phyloP scores from a whole-genome alignment of 148 eudicot species.

The Amaranthus cruentus region DNA sequence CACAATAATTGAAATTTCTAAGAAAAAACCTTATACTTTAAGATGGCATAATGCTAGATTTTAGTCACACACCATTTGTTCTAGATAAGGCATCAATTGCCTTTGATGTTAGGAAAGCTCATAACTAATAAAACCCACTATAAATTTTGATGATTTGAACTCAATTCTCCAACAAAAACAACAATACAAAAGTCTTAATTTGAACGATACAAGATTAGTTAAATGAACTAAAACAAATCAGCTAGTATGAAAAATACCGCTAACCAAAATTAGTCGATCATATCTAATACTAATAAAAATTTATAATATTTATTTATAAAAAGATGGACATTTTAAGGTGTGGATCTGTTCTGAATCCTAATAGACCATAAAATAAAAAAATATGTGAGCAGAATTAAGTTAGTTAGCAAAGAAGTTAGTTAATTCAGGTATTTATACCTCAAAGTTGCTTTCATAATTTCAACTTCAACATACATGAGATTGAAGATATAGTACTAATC shows the following conservation, averaged over 20 bases:
- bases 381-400: too few species aligned
- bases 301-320: too few species aligned
- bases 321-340: too few species aligned
- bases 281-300: too few species aligned
- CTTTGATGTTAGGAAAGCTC: background rate
- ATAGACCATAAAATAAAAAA: too few species aligned
- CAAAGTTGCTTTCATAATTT: background rate
- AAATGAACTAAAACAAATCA: too few species aligned
- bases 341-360: too few species aligned
- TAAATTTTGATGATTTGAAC: background rate
- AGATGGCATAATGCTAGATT: background rate
- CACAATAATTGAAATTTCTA: background rate
- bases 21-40: background rate
- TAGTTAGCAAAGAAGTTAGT: slow-evolving; percentile 11
- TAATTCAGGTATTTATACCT: slow-evolving; percentile 1
- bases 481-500: background rate
- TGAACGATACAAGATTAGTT: too few species aligned
- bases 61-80: background rate
- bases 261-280: too few species aligned
- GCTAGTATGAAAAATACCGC: too few species aligned
- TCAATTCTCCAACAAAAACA: background rate
- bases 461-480: background rate
- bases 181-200: too few species aligned
- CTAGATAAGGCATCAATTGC: background rate
- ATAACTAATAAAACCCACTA: background rate